These are phyloP conservation scores for Populus tremula DNA, from an alignment of 345 rosid genomes.

Conservation along the genomic window DNA sequence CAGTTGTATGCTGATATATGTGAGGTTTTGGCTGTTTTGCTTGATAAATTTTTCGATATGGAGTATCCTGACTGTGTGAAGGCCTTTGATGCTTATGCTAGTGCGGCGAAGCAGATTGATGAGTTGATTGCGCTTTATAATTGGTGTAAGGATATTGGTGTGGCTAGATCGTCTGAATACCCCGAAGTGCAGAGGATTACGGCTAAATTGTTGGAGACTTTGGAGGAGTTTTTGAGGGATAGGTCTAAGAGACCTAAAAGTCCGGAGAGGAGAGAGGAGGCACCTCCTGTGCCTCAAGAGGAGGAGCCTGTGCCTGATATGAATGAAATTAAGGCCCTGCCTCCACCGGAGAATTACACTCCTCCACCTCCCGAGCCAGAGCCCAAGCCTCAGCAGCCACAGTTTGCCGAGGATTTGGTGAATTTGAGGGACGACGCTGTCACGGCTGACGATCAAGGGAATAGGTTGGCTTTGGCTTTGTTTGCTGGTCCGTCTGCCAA, in stretches of 20 bases:
- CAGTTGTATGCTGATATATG: constrained; percentile 78
- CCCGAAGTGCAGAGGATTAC: constrained; percentile 94
- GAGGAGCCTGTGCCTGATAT: constrained; percentile 42
- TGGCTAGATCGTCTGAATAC: constrained; percentile 83
- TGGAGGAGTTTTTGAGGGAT: constrained; percentile 84
- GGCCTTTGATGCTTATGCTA: constrained; percentile 70
- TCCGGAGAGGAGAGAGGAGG: constrained; percentile 63
- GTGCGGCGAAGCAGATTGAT: constrained; percentile 75
- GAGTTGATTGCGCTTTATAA: constrained; percentile 68
- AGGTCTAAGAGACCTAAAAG: constrained; percentile 69
- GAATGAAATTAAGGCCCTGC: constrained; percentile 80
- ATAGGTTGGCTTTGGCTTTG: constrained; percentile 75
- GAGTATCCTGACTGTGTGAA: constrained; percentile 78
- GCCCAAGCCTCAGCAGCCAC: constrained; percentile 49
- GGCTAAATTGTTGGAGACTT: constrained; percentile 62
- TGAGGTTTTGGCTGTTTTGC: constrained; percentile 71
- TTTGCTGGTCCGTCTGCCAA: constrained; percentile 53
- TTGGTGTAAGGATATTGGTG: constrained; percentile 78
- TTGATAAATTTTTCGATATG: constrained; percentile 84
- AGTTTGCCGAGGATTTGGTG: constrained; percentile 64
- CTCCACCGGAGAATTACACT: constrained; percentile 60
- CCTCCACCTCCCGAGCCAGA: constrained; percentile 44
- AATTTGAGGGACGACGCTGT: constrained; percentile 69
- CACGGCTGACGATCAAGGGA: constrained; percentile 70
- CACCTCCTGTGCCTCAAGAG: constrained; percentile 38